Percentiles rank a stretch among this genome's conserved stretches.
Evolutionary conservation across 176 grass and related monocot genomes (phyloP).

Genomic region (Otatea glauca): DNA sequence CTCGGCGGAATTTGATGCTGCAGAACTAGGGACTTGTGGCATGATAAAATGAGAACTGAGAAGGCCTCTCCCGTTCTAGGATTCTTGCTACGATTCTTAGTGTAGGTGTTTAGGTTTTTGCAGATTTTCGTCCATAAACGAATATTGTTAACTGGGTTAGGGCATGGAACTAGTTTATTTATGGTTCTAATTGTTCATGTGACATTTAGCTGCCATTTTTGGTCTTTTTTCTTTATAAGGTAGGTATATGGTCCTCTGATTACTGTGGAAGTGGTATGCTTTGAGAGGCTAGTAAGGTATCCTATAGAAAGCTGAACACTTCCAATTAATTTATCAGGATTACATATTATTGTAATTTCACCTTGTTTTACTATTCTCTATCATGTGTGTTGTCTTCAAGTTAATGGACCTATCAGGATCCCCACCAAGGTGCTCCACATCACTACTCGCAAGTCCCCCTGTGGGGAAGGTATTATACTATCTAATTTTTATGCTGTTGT

Average conservation of each 20-base stretch:
- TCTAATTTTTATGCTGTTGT: too few relatives aligned
- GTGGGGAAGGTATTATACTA: too few relatives aligned
- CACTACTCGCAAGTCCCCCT: constrained; percentile 58
- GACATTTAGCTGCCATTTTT: constrained; percentile 27
- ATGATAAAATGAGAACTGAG: constrained; percentile 37
- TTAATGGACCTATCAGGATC: constrained; percentile 56
- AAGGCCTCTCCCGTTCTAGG: constrained; percentile 38
- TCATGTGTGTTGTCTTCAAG: neutral
- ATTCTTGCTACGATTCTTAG: constrained; percentile 45
- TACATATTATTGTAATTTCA: constrained; percentile 38
- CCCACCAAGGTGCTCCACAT: constrained; percentile 65
- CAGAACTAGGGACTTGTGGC: constrained; percentile 25
- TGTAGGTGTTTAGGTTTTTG: constrained; percentile 49
- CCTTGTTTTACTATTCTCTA: neutral
- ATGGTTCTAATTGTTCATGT: constrained; percentile 55
- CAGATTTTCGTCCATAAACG: constrained; percentile 57
- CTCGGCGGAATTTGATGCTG: neutral
- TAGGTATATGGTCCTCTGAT: constrained; percentile 25
- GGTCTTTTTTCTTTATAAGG: constrained; percentile 17
- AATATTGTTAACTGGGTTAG: constrained; percentile 39
- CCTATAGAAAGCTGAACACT: constrained; percentile 32
- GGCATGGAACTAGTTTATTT: constrained; percentile 46
- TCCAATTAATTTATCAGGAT: constrained; percentile 35
- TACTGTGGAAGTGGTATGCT: constrained; percentile 30
- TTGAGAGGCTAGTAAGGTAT: neutral